A percentile compares a stretch with the other conserved stretches of the same genome.
phyloP scores from a whole-genome alignment of 2,329 filamentous ascomycete species.

The Dothidotthia symphoricarpi region DNA sequence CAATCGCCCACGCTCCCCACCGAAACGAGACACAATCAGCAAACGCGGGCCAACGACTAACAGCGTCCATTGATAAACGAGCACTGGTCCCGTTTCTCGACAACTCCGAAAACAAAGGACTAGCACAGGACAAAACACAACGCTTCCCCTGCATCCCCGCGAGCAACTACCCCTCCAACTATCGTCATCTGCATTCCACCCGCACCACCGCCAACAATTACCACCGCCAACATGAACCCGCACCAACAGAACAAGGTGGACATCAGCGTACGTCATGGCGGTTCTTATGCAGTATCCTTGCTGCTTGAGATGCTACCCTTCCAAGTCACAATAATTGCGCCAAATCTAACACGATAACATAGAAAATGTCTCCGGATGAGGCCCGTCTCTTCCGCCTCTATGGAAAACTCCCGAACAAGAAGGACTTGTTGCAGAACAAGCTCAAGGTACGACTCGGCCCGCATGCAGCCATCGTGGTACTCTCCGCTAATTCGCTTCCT shows the following conservation, averaged over 20 bases:
- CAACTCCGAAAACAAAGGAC: conserved; percentile 29
- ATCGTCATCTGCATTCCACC: conserved; percentile 15
- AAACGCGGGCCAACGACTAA: conserved; percentile 29
- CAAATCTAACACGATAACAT: conserved; percentile 24
- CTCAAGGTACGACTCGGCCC: conserved; percentile 63
- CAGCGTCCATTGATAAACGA: conserved; percentile 21
- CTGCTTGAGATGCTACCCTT: conserved; percentile 7
- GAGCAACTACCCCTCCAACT: conserved; percentile 12
- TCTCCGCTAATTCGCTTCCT: conserved; percentile 6
- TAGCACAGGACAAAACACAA: conserved; percentile 15
- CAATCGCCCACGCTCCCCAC: conserved; percentile 31
- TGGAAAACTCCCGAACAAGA: conserved; percentile 94
- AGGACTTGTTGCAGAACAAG: conserved; percentile 95
- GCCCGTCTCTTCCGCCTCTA: conserved; percentile 96
- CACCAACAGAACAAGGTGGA: conserved; percentile 99
- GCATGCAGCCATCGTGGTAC: not conserved
- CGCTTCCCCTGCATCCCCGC: conserved; percentile 6
- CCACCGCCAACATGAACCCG: conserved; percentile 70
- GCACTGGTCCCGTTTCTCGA: conserved; percentile 19
- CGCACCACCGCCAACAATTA: conserved; percentile 6
- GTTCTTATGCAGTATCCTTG: conserved; percentile 13
- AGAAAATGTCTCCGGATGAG: conserved; percentile 93
- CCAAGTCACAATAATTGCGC: not conserved
- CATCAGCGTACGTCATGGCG: conserved; percentile 69
- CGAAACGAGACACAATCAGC: conserved; percentile 23